Conservation (phyloP, 208 protist species). For the Crithidia acanthocephali region DNA sequence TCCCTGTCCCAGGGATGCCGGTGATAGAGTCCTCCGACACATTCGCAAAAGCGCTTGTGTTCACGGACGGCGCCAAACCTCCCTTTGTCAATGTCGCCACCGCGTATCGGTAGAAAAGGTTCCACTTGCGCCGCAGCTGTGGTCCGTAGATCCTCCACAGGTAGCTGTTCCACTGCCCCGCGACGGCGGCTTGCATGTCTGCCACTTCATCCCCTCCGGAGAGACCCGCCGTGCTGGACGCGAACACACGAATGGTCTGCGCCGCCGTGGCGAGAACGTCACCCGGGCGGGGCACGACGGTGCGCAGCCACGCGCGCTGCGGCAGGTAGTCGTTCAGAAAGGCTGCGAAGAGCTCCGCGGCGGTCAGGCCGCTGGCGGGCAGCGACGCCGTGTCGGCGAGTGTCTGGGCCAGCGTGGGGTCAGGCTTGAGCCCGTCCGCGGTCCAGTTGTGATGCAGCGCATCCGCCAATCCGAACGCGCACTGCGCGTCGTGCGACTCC, state of each 20-base stretch:
- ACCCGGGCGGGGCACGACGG: constrained; percentile 18
- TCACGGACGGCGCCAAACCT: constrained; percentile 8
- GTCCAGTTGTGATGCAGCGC: constrained; percentile 23
- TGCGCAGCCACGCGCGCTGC: constrained; percentile 38
- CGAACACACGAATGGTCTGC: constrained; percentile 7
- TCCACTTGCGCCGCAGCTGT: constrained; percentile 35
- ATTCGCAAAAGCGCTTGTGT: background rate
- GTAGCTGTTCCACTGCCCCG: constrained; percentile 24
- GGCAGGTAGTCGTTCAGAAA: constrained; percentile 36
- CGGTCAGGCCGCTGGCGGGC: constrained; percentile 11
- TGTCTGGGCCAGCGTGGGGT: background rate
- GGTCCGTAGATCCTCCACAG: constrained; percentile 30
- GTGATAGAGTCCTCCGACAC: constrained; percentile 7
- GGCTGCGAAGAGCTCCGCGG: constrained; percentile 15
- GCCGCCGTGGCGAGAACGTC: constrained; percentile 18
- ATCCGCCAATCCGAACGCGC: constrained; percentile 6
- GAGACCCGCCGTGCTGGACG: background rate
- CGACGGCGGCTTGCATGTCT: constrained; percentile 17
- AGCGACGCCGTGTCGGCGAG: background rate
- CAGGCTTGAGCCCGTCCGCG: background rate
- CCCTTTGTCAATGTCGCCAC: constrained; percentile 18
- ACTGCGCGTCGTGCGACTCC: constrained; percentile 13
- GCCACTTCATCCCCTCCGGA: constrained; percentile 8
- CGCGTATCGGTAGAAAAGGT: constrained; percentile 20
- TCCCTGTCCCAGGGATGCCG: background rate